phyloP scores from a whole-genome alignment of 345 rosid genomes.

The Reutealis trisperma region DNA sequence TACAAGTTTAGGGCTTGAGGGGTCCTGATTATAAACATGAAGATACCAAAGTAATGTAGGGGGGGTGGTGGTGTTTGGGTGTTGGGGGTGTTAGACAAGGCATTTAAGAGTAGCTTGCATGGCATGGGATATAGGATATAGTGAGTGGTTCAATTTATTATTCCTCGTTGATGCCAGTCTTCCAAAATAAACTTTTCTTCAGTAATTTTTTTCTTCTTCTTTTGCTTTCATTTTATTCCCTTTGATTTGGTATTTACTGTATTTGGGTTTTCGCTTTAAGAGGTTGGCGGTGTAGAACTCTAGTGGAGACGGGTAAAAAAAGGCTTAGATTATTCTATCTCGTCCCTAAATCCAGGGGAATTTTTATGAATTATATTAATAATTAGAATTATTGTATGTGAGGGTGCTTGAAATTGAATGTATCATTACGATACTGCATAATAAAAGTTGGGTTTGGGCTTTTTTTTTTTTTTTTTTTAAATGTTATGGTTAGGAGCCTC shows the following conservation, averaged over 20 bases:
- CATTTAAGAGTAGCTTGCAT: not conserved
- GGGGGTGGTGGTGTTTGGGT: not conserved
- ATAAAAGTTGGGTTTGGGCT: slow-evolving; percentile 16
- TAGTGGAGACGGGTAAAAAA: not conserved
- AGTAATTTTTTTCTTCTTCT: not conserved
- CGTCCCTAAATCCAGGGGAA: not conserved
- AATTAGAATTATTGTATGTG: not conserved
- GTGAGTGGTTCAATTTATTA: slow-evolving; percentile 2
- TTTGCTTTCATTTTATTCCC: not conserved
- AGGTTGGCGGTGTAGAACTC: too few relatives aligned
- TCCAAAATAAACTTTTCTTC: not conserved
- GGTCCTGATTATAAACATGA: slow-evolving; percentile 1
- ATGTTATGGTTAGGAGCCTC: too few relatives aligned
- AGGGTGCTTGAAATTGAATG: not conserved
- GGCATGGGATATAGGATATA: slow-evolving; percentile 18
- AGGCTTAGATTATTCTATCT: not conserved
- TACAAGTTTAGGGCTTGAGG: slow-evolving; percentile 31
- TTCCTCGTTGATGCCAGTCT: not conserved
- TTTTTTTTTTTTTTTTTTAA: too few relatives aligned
- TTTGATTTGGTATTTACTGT: not conserved
- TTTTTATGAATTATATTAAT: not conserved
- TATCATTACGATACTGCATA: not conserved
- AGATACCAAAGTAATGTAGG: not conserved
- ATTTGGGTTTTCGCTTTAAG: too few relatives aligned
- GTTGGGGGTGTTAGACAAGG: slow-evolving; percentile 3